phyloP scores from a whole-genome alignment of 768 basidiomycete species.

The Trametes maxima region DNA sequence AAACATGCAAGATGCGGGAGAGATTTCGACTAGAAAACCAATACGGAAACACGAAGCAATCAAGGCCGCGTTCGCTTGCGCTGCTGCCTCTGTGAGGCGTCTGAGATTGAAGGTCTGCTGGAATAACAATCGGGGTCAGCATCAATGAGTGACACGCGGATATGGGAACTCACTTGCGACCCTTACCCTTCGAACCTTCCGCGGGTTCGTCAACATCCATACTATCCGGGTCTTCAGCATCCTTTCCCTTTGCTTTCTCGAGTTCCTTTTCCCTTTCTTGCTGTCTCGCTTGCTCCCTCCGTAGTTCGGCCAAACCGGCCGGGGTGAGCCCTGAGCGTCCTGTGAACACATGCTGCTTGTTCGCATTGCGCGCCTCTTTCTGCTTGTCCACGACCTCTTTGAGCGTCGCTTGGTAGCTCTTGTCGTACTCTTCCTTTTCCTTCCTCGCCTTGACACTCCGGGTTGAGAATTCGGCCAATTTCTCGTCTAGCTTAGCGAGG shows the following conservation, averaged over 20 bases:
- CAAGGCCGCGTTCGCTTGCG: conserved; percentile 58
- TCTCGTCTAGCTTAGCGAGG: conserved; percentile 70
- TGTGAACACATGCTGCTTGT: conserved; percentile 16
- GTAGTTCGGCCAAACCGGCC: conserved; percentile 25
- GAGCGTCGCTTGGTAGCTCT: conserved; percentile 49
- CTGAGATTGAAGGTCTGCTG: conserved; percentile 7
- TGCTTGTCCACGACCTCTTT: conserved; percentile 66
- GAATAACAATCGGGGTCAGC: neutral
- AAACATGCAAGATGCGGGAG: neutral
- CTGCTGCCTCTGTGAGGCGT: conserved; percentile 39
- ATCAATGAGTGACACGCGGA: conserved; percentile 3
- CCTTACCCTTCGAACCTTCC: conserved; percentile 52
- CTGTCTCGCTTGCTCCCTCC: conserved; percentile 19
- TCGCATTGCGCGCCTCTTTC: conserved; percentile 43
- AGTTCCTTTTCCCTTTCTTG: conserved; percentile 19
- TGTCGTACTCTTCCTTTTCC: conserved; percentile 58
- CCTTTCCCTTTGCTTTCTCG: conserved; percentile 24
- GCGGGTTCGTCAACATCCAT: conserved; percentile 73
- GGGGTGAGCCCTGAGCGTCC: conserved; percentile 26
- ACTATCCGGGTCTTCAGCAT: conserved; percentile 34
- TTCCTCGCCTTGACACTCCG: conserved; percentile 44
- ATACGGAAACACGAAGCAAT: neutral
- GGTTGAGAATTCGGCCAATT: conserved; percentile 58
- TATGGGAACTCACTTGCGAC: conserved; percentile 54
- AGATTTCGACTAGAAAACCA: conserved; percentile 31